Evolutionary conservation across 352 stramenopile genomes (phyloP).

Genomic region (Phytophthora pisi): DNA sequence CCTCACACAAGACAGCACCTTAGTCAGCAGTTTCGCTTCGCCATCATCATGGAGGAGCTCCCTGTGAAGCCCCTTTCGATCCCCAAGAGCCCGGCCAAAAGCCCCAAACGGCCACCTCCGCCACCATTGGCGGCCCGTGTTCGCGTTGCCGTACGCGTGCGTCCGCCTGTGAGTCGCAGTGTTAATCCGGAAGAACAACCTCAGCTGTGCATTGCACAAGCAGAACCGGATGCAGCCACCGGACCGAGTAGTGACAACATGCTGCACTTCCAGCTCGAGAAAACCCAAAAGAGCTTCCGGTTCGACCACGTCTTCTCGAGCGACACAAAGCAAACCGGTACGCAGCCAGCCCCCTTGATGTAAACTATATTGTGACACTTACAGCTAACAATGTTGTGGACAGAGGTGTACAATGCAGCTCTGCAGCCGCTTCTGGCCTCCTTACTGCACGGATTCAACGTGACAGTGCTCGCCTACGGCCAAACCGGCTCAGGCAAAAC

Average conservation of each 20-base stretch:
- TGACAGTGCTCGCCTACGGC: constrained; percentile 84
- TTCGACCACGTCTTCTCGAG: constrained; percentile 72
- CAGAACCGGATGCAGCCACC: background rate
- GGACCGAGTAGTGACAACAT: constrained; percentile 7
- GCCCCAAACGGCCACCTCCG: constrained; percentile 17
- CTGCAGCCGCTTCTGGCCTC: constrained; percentile 73
- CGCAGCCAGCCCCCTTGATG: too few species aligned
- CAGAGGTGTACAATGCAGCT: constrained; percentile 71
- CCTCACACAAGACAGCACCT: constrained; percentile 9
- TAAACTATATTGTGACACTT: background rate
- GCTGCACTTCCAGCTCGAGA: constrained; percentile 48
- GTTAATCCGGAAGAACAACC: constrained; percentile 4
- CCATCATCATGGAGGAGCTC: constrained; percentile 14
- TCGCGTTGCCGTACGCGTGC: constrained; percentile 72
- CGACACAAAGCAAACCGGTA: constrained; percentile 46
- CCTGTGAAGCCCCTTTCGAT: constrained; percentile 8
- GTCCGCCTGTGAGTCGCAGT: constrained; percentile 24
- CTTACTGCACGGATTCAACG: constrained; percentile 89
- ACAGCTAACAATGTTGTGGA: constrained; percentile 5
- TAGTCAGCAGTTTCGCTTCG: constrained; percentile 18
- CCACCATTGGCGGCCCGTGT: constrained; percentile 43
- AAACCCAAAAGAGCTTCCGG: constrained; percentile 52
- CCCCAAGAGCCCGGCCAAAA: constrained; percentile 19
- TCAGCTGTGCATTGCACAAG: constrained; percentile 20
- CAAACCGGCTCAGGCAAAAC: constrained; percentile 87